Conservation (phyloP, 768 basidiomycete species). For the Pulveroboletus sp. region DNA sequence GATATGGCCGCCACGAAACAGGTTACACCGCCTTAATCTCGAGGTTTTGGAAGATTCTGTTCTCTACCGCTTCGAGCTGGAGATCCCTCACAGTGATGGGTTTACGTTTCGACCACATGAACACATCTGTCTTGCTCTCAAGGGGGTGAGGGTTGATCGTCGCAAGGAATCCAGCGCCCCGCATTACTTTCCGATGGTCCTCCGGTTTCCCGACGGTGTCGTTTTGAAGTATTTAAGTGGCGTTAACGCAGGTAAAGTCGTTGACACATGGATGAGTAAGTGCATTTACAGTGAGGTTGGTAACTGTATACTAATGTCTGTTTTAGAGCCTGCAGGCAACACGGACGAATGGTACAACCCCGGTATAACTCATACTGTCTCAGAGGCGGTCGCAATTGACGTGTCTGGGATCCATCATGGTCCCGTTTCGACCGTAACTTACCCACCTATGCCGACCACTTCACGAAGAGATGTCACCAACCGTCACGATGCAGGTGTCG, state of each 20-base stretch:
- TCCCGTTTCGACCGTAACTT: not conserved
- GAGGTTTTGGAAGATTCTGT: slow-evolving; percentile 14
- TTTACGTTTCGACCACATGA: slow-evolving; percentile 41
- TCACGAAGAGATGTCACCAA: not conserved
- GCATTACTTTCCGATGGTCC: slow-evolving; percentile 35
- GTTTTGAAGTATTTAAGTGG: slow-evolving; percentile 35
- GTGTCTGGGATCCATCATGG: not conserved
- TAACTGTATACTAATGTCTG: not conserved
- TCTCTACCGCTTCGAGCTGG: slow-evolving; percentile 35
- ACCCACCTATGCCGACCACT: not conserved
- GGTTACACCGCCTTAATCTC: slow-evolving; percentile 30
- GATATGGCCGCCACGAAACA: slow-evolving; percentile 37
- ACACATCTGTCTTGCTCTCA: slow-evolving; percentile 44
- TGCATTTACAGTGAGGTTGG: not conserved
- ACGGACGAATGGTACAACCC: slow-evolving; percentile 27
- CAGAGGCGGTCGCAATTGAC: slow-evolving; percentile 9
- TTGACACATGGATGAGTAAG: slow-evolving; percentile 43
- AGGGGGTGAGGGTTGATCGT: slow-evolving; percentile 35
- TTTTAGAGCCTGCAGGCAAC: slow-evolving; percentile 6
- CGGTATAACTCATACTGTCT: slow-evolving; percentile 8
- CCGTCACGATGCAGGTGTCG: not conserved
- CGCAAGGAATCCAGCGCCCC: slow-evolving; percentile 24
- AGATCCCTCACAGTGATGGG: slow-evolving; percentile 30
- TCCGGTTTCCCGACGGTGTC: slow-evolving; percentile 42
- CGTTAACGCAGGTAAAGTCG: slow-evolving; percentile 21